Evolutionary conservation across 2,329 filamentous ascomycete species (phyloP).

Genomic region (Fusarium sublunatum): DNA sequence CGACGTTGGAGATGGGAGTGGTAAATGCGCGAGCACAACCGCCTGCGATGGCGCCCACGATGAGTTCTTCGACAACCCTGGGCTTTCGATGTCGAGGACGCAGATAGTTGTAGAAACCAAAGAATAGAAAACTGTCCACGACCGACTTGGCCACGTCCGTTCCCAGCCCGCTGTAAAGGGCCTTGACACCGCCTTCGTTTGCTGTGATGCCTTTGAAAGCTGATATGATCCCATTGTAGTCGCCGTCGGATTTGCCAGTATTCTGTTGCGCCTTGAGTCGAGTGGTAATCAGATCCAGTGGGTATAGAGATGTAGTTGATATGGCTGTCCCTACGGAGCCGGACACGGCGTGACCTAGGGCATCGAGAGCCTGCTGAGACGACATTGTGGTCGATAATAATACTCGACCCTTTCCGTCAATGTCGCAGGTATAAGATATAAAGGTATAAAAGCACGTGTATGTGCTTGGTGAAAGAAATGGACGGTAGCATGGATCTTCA

Average conservation of each 20-base stretch:
- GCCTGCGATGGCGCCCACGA: slow-evolving; percentile 78
- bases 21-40: slow-evolving; percentile 80
- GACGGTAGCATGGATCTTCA: slow-evolving; percentile 10
- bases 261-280: slow-evolving; percentile 82
- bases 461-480: slow-evolving; percentile 16
- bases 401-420: not conserved
- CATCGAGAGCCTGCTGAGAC: slow-evolving; percentile 66
- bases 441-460: slow-evolving; percentile 6
- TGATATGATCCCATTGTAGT: slow-evolving; percentile 75
- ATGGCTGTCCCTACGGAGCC: slow-evolving; percentile 82
- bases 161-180: slow-evolving; percentile 75
- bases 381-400: slow-evolving; percentile 36
- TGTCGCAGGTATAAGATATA: not conserved
- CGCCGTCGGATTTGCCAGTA: slow-evolving; percentile 56
- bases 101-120: slow-evolving; percentile 77
- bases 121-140: slow-evolving; percentile 86
- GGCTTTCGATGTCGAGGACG: slow-evolving; percentile 59
- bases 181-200: slow-evolving; percentile 74
- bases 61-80: slow-evolving; percentile 76
- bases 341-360: slow-evolving; percentile 83
- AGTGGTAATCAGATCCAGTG: slow-evolving; percentile 83
- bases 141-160: slow-evolving; percentile 75
- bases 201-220: slow-evolving; percentile 77
- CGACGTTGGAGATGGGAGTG: slow-evolving; percentile 83
- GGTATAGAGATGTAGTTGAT: slow-evolving; percentile 82